phyloP scores from a whole-genome alignment of 2,329 filamentous ascomycete genomes.

The Cladosporium sp. region DNA sequence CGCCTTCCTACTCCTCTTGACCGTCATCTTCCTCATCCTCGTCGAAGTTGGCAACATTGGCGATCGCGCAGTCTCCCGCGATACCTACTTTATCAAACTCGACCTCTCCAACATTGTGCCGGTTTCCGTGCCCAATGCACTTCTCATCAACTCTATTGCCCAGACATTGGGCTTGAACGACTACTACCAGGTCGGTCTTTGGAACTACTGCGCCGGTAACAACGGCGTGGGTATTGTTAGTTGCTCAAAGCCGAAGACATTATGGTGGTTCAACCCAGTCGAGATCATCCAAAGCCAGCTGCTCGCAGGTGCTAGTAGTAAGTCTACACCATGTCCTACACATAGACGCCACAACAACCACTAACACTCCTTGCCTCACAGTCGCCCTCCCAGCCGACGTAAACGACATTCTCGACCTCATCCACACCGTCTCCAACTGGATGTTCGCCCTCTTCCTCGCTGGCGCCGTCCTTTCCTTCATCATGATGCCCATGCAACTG shows the following conservation, averaged over 20 bases:
- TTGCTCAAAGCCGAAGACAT: constrained; percentile 65
- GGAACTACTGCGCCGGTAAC: constrained; percentile 90
- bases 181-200: constrained; percentile 89
- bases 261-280: constrained; percentile 92
- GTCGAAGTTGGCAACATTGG: constrained; percentile 74
- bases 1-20: constrained; percentile 66
- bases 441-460: constrained; percentile 89
- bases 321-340: constrained; percentile 24
- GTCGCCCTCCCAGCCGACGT: constrained; percentile 74
- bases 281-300: constrained; percentile 75
- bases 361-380: constrained; percentile 30
- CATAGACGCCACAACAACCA: neutral
- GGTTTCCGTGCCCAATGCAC: constrained; percentile 63
- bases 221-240: constrained; percentile 66
- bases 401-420: constrained; percentile 67
- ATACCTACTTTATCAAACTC: constrained; percentile 81
- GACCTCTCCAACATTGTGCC: constrained; percentile 80
- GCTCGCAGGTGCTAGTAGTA: constrained; percentile 72
- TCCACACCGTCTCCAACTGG: constrained; percentile 69
- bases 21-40: constrained; percentile 74
- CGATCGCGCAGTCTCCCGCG: constrained; percentile 54
- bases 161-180: constrained; percentile 83
- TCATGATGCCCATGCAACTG: constrained; percentile 64
- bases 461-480: constrained; percentile 63
- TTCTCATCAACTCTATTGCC: constrained; percentile 81